Base-by-base conservation (phyloP, 176 grass and related monocot genomes). In the Olyra latifolia region DNA sequence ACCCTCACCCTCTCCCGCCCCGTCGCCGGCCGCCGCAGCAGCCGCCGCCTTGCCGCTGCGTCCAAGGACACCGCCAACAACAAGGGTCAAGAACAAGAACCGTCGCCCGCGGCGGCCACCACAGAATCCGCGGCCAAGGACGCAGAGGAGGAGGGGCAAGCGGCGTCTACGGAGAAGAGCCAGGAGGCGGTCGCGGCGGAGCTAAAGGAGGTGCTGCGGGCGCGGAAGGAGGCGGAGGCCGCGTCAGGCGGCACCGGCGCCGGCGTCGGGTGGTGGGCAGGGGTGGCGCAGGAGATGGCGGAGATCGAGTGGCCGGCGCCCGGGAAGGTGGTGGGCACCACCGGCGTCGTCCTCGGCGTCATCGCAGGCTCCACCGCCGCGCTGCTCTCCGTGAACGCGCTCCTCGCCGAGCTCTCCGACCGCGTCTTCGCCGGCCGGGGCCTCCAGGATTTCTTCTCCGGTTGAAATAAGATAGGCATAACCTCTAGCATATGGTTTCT, bases 361-460 rank as follows among this genome's bases (percentile, higher is more conserved):
- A 98, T 98, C 66, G 90, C 86, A 8, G 96, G 90, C 0, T 95
- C 92, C 69, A 91, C 88, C 30, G 90, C 80, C 43, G 96, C 92
- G 24, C 85, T 98, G 43, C 87, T 98, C 55, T 91, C 96, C 14
- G 92, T 98, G 11, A 98, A 98, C 84, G 92, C 78, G 7, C 25
- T 95, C 48, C 90, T 98, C 6, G 88, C 92, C 23, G 92, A 98
- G 88, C 56, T 98, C 59, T 98, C 96, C 11, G 92, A 98, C 59
- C 58, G 62, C 47, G 75, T 99, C 69, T 99, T 95, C 70, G 86
- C 86, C 58, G 92, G 90, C 62, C 84, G 79, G 56, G 96, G 92
- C 16, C 66, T 99, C 32, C 96, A 99, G 75, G 96, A 98, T 58
- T 93, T 98, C 62, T 95, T 98, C 74, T 93, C 64, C 59, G 75